A percentile compares a stretch with the other conserved stretches of the same genome.
Conservation (phyloP, 2,329 filamentous ascomycete species). For the Capronia coronata region DNA sequence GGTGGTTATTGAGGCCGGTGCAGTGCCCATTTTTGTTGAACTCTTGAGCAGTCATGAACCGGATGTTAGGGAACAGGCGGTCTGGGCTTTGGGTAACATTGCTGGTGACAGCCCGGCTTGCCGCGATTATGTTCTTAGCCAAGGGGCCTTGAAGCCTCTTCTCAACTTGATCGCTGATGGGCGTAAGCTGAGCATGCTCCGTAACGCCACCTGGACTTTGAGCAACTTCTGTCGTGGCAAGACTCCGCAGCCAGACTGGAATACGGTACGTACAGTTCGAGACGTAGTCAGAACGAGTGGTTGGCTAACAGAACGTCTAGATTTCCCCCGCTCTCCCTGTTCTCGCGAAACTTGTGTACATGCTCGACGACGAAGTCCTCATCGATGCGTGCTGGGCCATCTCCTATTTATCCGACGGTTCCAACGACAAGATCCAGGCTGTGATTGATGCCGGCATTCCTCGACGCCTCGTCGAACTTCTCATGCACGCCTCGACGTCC, state of each 20-base stretch:
- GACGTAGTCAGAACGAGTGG: conserved; percentile 1
- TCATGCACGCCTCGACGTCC: conserved; percentile 97
- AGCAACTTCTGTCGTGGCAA: conserved; percentile 99
- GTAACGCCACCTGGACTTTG: conserved; percentile 97
- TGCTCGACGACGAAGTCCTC: conserved; percentile 92
- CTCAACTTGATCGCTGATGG: conserved; percentile 88
- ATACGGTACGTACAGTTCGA: conserved; percentile 63
- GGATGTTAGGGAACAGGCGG: conserved; percentile 94
- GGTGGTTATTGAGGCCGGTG: conserved; percentile 96
- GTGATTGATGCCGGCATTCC: conserved; percentile 98
- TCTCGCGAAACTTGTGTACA: conserved; percentile 95
- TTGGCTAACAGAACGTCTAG: conserved; percentile 42
- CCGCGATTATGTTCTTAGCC: conserved; percentile 90
- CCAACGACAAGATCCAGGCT: conserved; percentile 98
- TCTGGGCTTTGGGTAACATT: conserved; percentile 98
- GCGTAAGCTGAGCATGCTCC: conserved; percentile 97
- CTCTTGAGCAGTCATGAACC: conserved; percentile 91
- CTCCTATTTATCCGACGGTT: conserved; percentile 93
- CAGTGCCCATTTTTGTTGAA: conserved; percentile 97
- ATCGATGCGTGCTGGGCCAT: conserved; percentile 99
- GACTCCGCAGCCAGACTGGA: conserved; percentile 97
- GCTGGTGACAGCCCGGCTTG: conserved; percentile 96
- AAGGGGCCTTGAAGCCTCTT: conserved; percentile 83
- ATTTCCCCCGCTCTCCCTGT: conserved; percentile 93
- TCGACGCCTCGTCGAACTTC: conserved; percentile 86